These are phyloP conservation scores for Malassezia obtusa DNA, from an alignment of 1,284 basidiomycete species.

Conservation along the genomic window DNA sequence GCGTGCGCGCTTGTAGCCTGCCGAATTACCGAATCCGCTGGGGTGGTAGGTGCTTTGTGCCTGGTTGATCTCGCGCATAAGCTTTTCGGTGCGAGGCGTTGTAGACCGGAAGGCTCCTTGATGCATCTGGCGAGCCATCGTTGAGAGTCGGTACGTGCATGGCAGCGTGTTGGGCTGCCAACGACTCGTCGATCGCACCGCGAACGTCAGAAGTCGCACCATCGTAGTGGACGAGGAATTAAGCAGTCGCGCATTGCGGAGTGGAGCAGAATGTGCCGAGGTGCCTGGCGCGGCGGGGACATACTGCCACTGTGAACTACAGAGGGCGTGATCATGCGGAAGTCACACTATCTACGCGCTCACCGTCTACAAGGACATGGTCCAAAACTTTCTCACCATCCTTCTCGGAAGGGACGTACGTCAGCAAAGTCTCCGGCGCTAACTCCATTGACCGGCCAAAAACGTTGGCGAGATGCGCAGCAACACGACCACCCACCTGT, in stretches of 20 bases:
- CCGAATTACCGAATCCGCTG: slow-evolving; percentile 1
- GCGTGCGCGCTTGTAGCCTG: slow-evolving; percentile 10
- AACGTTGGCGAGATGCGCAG: neutral
- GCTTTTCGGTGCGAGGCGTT: neutral
- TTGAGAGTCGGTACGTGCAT: neutral
- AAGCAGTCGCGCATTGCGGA: no score
- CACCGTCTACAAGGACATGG: neutral
- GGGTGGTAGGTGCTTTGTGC: slow-evolving; percentile 10
- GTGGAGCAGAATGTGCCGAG: neutral
- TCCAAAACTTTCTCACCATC: neutral
- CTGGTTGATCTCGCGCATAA: neutral
- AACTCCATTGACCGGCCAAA: neutral
- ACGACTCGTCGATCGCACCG: no score
- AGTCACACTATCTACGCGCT: neutral
- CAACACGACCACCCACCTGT: neutral
- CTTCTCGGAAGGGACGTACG: neutral
- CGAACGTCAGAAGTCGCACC: neutral
- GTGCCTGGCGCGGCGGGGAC: neutral
- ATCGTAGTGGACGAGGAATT: no score
- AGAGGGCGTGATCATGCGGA: no score
- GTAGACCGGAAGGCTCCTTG: neutral
- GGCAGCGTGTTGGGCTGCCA: no score
- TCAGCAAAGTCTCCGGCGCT: neutral
- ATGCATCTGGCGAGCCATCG: neutral
- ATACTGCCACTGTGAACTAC: no score